These are phyloP conservation scores for Arthrobotrys musiformis DNA, from an alignment of 2,329 filamentous ascomycete genomes.

Conservation along the genomic window DNA sequence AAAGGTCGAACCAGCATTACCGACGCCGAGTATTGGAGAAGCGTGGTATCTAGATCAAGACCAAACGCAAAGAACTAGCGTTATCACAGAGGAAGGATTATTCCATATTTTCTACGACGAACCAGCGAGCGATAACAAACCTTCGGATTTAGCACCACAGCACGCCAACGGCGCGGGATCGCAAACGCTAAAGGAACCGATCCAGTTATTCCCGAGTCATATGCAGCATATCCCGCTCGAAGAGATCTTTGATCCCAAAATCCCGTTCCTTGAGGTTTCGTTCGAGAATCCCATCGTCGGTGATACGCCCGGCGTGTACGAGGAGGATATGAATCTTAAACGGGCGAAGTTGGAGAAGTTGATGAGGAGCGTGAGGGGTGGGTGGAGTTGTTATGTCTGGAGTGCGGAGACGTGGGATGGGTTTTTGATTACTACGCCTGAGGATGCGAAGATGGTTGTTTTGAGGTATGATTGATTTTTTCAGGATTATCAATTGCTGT, in stretches of 20 bases:
- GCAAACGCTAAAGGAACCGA: slow-evolving; percentile 21
- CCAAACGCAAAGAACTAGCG: slow-evolving; percentile 46
- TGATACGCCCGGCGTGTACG: not conserved
- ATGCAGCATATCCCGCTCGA: slow-evolving; percentile 50
- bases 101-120: slow-evolving; percentile 55
- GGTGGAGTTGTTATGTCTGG: slow-evolving; percentile 54
- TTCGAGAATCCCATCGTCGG: not conserved
- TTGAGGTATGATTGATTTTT: slow-evolving; percentile 47
- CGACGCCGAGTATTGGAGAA: slow-evolving; percentile 38
- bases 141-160: not conserved
- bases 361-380: slow-evolving; percentile 47
- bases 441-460: slow-evolving; percentile 51
- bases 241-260: slow-evolving; percentile 40
- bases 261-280: slow-evolving; percentile 41
- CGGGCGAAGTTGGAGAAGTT: slow-evolving; percentile 36
- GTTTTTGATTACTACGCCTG: slow-evolving; percentile 43
- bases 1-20: slow-evolving; percentile 30
- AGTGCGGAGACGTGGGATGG: slow-evolving; percentile 54
- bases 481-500: too few species aligned
- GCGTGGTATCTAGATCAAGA: slow-evolving; percentile 54
- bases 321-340: slow-evolving; percentile 5
- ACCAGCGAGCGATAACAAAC: not conserved
- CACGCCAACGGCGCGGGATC: not conserved
- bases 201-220: slow-evolving; percentile 42
- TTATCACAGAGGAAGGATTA: slow-evolving; percentile 50